Evolutionary conservation across 441 rosid genomes (phyloP).

Genomic region (Hura crepitans): DNA sequence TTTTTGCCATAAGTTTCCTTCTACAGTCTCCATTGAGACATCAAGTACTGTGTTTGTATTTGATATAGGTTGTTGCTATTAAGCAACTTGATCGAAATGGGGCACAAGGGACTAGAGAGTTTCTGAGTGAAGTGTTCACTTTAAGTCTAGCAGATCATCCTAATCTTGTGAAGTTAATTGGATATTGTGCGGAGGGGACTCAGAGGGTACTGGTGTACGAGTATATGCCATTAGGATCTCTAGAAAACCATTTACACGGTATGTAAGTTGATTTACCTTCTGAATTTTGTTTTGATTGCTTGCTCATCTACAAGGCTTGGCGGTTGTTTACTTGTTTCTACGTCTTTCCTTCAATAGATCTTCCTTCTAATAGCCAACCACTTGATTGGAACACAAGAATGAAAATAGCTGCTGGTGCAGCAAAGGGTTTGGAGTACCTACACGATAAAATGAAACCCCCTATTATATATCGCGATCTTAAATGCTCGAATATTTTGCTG

Average conservation of each 20-base stretch:
- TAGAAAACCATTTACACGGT: conserved; percentile 94
- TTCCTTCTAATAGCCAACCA: conserved; percentile 62
- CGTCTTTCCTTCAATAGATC: conserved; percentile 42
- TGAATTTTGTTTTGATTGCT: conserved; percentile 1
- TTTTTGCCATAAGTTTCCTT: background rate
- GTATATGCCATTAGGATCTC: conserved; percentile 84
- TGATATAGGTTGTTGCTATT: conserved; percentile 72
- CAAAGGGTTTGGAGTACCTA: conserved; percentile 84
- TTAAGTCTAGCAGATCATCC: conserved; percentile 71
- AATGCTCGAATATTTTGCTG: conserved; percentile 85
- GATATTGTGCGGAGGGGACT: conserved; percentile 85
- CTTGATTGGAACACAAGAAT: conserved; percentile 86
- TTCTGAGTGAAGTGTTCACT: conserved; percentile 76
- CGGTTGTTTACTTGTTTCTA: background rate
- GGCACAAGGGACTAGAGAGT: conserved; percentile 86
- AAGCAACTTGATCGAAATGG: conserved; percentile 87
- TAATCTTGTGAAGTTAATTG: conserved; percentile 83
- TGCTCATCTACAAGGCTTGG: conserved; percentile 1
- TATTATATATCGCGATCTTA: conserved; percentile 81
- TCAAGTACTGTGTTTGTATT: conserved; percentile 6
- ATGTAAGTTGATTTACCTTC: conserved; percentile 20
- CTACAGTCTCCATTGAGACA: background rate
- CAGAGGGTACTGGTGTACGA: conserved; percentile 88
- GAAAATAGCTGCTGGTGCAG: conserved; percentile 94
- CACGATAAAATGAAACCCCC: conserved; percentile 79